Conservation (phyloP, 2,329 filamentous ascomycete genomes). For the Arthroderma sp. region DNA sequence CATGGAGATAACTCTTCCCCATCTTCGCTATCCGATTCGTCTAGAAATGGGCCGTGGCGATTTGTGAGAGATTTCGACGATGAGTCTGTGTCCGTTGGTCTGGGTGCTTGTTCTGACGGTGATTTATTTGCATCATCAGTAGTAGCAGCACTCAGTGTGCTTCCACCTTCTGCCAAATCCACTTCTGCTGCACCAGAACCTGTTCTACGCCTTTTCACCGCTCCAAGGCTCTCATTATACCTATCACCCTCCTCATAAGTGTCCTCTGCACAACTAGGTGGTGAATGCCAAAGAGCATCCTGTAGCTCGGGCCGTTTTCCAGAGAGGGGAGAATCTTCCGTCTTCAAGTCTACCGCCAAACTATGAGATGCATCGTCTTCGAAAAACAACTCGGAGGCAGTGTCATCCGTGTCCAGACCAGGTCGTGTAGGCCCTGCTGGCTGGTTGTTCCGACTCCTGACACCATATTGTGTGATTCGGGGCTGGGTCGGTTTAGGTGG, state of each 20-base stretch:
- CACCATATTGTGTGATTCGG: conserved; percentile 42
- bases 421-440: not conserved
- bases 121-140: not conserved
- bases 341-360: not conserved
- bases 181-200: not conserved
- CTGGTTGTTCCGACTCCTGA: conserved; percentile 13
- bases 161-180: not conserved
- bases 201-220: conserved; percentile 23
- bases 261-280: not conserved
- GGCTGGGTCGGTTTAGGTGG: conserved; percentile 36
- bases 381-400: conserved; percentile 24
- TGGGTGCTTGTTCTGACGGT: not conserved
- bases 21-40: conserved; percentile 45
- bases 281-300: not conserved
- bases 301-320: not conserved
- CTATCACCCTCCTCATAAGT: conserved; percentile 16
- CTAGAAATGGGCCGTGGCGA: conserved; percentile 30
- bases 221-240: conserved; percentile 24
- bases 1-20: conserved; percentile 14
- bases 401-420: conserved; percentile 6
- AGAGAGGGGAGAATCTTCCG: not conserved
- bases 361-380: conserved; percentile 19
- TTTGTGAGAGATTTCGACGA: not conserved
- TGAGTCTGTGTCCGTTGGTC: too few species aligned
- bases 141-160: not conserved